Conservation (phyloP, 305 asterid species). For the Plantago lanceolata region DNA sequence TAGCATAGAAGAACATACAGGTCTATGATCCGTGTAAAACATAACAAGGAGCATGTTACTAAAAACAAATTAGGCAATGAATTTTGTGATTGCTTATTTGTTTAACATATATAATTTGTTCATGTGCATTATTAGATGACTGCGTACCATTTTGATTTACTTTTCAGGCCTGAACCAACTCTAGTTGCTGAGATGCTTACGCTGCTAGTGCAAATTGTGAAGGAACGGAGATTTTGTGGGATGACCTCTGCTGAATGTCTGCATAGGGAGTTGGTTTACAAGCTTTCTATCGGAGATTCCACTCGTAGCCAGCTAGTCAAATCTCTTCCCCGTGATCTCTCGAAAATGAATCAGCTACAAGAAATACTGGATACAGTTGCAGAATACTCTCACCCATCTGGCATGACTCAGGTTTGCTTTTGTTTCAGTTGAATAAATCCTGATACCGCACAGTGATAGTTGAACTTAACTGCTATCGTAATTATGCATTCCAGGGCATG, state of each 20-base stretch:
- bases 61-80: too few relatives aligned
- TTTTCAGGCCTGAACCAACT: conserved; percentile 74
- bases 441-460: conserved; percentile 14
- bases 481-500: conserved; percentile 63
- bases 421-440: conserved; percentile 11
- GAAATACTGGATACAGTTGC: conserved; percentile 75
- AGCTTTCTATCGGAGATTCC: conserved; percentile 78
- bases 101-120: too few relatives aligned
- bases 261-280: conserved; percentile 80
- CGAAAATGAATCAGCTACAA: conserved; percentile 70
- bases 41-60: too few relatives aligned
- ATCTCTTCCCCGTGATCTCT: conserved; percentile 82
- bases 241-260: conserved; percentile 69
- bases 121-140: neutral
- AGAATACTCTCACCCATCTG: conserved; percentile 85
- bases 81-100: too few relatives aligned
- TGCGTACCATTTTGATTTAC: conserved; percentile 1
- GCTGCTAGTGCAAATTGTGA: conserved; percentile 80
- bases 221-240: conserved; percentile 92
- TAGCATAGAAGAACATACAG: too few relatives aligned
- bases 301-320: conserved; percentile 92
- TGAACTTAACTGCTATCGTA: conserved; percentile 9
- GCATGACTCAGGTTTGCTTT: conserved; percentile 81
- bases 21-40: too few relatives aligned
- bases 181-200: conserved; percentile 80